Conservation (phyloP, 306 rosid genomes). For the Rosa persica region DNA sequence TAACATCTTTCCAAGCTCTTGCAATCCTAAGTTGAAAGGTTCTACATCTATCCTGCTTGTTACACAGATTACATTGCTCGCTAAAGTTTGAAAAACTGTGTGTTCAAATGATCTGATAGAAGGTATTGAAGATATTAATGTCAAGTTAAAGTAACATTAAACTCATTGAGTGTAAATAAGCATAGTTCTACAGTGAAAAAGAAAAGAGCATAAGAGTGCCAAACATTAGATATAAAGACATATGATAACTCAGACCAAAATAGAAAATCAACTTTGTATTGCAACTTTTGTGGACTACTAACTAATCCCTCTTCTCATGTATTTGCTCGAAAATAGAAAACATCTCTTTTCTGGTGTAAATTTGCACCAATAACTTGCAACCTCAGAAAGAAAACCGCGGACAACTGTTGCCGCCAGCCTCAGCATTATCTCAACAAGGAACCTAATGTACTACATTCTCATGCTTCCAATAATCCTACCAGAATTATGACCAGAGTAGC, state of each 20-base stretch:
- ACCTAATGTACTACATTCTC: not conserved
- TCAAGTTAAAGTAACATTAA: not conserved
- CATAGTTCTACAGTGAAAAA: not conserved
- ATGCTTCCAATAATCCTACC: not conserved
- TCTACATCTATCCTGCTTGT: not conserved
- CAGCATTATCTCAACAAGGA: not conserved
- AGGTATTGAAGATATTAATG: not conserved
- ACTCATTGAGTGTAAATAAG: not conserved
- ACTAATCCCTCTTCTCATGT: not conserved
- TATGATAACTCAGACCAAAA: not conserved
- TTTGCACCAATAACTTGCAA: not conserved
- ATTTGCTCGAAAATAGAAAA: too few species aligned
- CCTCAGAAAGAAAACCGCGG: not conserved
- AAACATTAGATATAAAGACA: not conserved
- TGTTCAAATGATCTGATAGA: not conserved
- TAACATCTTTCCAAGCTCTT: not conserved
- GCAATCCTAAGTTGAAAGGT: not conserved
- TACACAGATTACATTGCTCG: not conserved
- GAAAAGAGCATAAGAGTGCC: not conserved
- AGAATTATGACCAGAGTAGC: not conserved
- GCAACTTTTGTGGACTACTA: not conserved
- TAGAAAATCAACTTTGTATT: not conserved
- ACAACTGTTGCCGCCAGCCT: not conserved
- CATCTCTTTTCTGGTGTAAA: not conserved
- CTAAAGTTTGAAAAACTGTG: not conserved